Evolutionary conservation across 2,329 filamentous ascomycete genomes (phyloP), one percentile per base, ranked within the genome.

Genomic region (Penicillium griseofulvum): DNA sequence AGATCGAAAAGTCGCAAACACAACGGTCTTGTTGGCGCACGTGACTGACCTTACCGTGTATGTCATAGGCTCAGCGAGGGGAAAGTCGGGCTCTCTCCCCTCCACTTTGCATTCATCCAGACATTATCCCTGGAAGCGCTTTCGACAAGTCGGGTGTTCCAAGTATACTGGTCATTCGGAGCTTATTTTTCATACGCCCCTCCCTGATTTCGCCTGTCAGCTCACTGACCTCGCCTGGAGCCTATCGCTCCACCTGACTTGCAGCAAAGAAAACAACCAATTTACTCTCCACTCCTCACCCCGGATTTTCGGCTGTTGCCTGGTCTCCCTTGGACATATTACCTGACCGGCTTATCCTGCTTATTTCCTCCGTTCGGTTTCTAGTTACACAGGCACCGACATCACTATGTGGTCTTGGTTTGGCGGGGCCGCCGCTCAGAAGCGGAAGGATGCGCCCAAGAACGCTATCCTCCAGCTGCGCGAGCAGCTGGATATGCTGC

Each of bases 401-500:
- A 42, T 49, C 37, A 26, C 22, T 61, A 84, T 89, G 78, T 90
- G 89, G 88, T 86, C 88, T 78, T 97, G 92, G 91, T 96, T 97
- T 74, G 91, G 93, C 76, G 91, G 91, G 69, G 85, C 84, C 64
- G 84, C 85, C 68, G 87, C 87, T 66, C 87, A 91, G 78, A 90
- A 91, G 82, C 87, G 87, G 79, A 96, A 95, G 80, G 91, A 97
- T 78, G 88, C 86, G 57, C 91, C 94, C 55, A 99, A 99, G 83
- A 94, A 96, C 80, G 94, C 94, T 65, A 99, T 99, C 69, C 81
- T 99, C 54, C 85, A 84, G 57, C 80, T 99, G 70, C 86, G 94
- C 66, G 84, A 88, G 69, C 93, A 97, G 79, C 83, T 97, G 42
- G 93, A 97, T 67, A 97, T 97, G 92, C 83, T 99, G 71, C 91